Conservation (phyloP, 176 grass and related monocot species). For the Bromus sterilis region DNA sequence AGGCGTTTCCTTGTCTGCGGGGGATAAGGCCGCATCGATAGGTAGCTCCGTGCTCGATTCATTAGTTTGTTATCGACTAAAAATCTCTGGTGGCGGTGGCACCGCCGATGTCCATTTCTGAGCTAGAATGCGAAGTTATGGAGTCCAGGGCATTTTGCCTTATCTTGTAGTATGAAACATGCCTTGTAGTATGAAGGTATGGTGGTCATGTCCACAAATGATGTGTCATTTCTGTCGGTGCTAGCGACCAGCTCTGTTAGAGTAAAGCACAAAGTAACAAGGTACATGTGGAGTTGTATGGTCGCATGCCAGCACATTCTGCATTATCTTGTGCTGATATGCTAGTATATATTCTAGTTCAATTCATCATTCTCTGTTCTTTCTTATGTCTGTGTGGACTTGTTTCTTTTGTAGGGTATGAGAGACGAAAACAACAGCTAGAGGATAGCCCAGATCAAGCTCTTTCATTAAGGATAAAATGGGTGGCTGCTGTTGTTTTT, state of each 20-base stretch:
- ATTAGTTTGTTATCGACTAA: not conserved
- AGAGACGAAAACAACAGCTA: slow-evolving; percentile 33
- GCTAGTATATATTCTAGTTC: not conserved
- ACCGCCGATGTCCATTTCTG: not conserved
- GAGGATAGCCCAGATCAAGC: slow-evolving; percentile 17
- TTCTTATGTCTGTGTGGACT: not conserved
- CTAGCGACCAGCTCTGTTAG: not conserved
- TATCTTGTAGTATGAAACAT: too few relatives aligned
- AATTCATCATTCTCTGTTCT: not conserved
- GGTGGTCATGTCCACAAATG: not conserved
- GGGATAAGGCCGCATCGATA: not conserved
- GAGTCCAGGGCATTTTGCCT: not conserved
- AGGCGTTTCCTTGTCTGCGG: not conserved
- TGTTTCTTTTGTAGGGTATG: slow-evolving; percentile 36
- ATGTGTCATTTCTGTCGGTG: not conserved
- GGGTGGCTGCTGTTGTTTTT: slow-evolving; percentile 88
- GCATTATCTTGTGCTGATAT: not conserved
- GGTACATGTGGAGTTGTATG: not conserved
- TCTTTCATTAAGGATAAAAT: slow-evolving; percentile 40
- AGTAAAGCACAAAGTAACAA: not conserved
- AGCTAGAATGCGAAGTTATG: not conserved
- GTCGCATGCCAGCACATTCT: not conserved
- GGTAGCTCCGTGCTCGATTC: not conserved
- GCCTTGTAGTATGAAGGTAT: not conserved
- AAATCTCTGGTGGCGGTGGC: not conserved